Evolutionary conservation across 2,329 filamentous ascomycete genomes (phyloP).

Genomic region (Verticillium nonalfalfae): DNA sequence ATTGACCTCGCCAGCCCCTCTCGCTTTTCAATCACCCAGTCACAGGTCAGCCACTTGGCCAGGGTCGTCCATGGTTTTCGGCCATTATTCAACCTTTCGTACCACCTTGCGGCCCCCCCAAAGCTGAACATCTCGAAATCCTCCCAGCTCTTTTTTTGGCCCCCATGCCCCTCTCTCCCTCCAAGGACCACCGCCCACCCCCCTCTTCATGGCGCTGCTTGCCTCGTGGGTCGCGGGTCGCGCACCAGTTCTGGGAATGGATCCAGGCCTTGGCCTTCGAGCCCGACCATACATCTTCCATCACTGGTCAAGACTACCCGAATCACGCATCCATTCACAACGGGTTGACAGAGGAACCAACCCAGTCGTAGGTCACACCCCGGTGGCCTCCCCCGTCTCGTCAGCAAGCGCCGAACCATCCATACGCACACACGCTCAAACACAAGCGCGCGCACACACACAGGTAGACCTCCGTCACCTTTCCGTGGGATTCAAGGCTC

Average conservation of each 20-base stretch:
- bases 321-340: neutral
- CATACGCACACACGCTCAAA: neutral
- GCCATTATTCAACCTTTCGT: neutral
- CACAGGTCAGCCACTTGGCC: neutral
- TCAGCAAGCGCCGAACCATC: neutral
- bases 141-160: neutral
- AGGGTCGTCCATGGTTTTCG: neutral
- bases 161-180: neutral
- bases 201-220: neutral
- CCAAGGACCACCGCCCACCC: neutral
- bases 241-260: neutral
- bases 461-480: neutral
- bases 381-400: neutral
- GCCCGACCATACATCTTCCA: neutral
- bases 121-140: neutral
- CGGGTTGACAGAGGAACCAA: neutral
- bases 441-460: neutral
- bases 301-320: neutral
- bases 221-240: neutral
- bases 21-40: neutral
- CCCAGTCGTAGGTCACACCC: neutral
- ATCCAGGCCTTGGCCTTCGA: neutral
- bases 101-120: neutral
- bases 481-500: neutral
- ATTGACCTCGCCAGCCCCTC: neutral